Evolutionary conservation across 2,329 filamentous ascomycete genomes (phyloP).

Genomic region (Curvularia eragrostidis): DNA sequence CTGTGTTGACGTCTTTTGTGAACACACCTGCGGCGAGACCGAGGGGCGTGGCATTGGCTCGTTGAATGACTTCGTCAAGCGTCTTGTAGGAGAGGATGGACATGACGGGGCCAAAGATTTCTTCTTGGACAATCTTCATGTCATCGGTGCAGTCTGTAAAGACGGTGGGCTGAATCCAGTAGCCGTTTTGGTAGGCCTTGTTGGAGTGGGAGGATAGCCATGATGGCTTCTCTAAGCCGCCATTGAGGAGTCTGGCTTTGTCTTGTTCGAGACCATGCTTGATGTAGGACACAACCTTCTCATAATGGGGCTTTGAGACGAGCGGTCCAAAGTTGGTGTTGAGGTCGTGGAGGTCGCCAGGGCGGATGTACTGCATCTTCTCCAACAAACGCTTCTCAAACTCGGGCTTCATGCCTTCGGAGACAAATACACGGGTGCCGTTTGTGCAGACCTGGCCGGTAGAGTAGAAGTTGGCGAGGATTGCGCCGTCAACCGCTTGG

Average conservation of each 20-base stretch:
- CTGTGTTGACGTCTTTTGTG: constrained; percentile 74
- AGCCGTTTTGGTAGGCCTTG: constrained; percentile 64
- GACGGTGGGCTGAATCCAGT: constrained; percentile 82
- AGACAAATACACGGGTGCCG: constrained; percentile 86
- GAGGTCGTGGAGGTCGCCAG: constrained; percentile 74
- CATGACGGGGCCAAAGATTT: constrained; percentile 91
- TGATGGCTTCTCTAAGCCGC: constrained; percentile 67
- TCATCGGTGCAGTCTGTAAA: constrained; percentile 85
- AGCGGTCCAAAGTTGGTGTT: constrained; percentile 84
- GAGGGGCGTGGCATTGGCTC: constrained; percentile 78
- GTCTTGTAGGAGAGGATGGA: constrained; percentile 76
- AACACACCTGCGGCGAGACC: constrained; percentile 87
- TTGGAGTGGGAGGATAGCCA: constrained; percentile 54
- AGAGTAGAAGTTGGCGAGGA: constrained; percentile 94
- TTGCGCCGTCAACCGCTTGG: constrained; percentile 83
- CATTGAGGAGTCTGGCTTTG: constrained; percentile 74
- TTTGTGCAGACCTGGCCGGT: constrained; percentile 94
- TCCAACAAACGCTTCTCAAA: constrained; percentile 74
- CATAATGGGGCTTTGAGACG: constrained; percentile 74
- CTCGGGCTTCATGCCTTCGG: constrained; percentile 65
- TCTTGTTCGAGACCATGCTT: constrained; percentile 75
- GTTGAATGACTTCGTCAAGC: constrained; percentile 70
- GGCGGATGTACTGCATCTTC: constrained; percentile 72
- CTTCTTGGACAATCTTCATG: constrained; percentile 81
- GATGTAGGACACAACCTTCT: constrained; percentile 82